A percentile compares a stretch with the other conserved stretches of the same genome.
Conservation (phyloP, 2,329 filamentous ascomycete species). For the Phaeosphaeriaceae sp. region DNA sequence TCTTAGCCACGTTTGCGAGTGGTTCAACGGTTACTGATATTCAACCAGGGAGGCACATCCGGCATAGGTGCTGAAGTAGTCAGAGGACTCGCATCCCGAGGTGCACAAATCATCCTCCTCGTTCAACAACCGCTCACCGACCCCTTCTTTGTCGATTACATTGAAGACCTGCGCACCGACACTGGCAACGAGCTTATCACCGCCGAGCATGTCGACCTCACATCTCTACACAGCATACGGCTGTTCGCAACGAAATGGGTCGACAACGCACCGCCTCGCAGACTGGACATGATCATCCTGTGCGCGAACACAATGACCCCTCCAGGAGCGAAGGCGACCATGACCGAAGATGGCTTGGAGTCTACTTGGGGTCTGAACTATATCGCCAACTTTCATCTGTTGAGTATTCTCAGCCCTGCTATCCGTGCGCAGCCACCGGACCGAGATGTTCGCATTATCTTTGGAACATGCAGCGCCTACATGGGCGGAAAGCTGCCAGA, state of each 20-base stretch:
- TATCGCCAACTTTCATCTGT: constrained; percentile 91
- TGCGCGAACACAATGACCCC: constrained; percentile 82
- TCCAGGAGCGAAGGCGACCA: constrained; percentile 63
- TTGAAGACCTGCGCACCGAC: constrained; percentile 80
- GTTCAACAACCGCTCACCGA: constrained; percentile 83
- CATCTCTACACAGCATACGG: constrained; percentile 87
- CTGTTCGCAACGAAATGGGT: constrained; percentile 98
- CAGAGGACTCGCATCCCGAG: constrained; percentile 75
- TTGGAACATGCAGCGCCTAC: constrained; percentile 88
- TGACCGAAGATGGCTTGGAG: constrained; percentile 82
- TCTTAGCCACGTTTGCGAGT: neutral
- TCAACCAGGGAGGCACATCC: constrained; percentile 78
- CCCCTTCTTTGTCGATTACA: constrained; percentile 88
- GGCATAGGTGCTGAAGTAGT: constrained; percentile 85
- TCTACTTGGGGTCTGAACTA: constrained; percentile 95
- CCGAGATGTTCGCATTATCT: constrained; percentile 86
- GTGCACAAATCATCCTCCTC: constrained; percentile 89
- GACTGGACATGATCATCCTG: constrained; percentile 89
- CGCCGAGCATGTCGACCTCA: constrained; percentile 90
- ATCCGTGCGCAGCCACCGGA: constrained; percentile 91
- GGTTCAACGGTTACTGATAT: constrained; percentile 20
- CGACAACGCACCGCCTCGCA: constrained; percentile 87
- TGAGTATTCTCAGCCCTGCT: constrained; percentile 89
- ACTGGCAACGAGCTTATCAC: constrained; percentile 90
- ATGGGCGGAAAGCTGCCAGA: constrained; percentile 75